A percentile compares a stretch with the other conserved stretches of the same genome.
phyloP scores from a whole-genome alignment of 129 eudicot genomes.

The Mikania micrantha region DNA sequence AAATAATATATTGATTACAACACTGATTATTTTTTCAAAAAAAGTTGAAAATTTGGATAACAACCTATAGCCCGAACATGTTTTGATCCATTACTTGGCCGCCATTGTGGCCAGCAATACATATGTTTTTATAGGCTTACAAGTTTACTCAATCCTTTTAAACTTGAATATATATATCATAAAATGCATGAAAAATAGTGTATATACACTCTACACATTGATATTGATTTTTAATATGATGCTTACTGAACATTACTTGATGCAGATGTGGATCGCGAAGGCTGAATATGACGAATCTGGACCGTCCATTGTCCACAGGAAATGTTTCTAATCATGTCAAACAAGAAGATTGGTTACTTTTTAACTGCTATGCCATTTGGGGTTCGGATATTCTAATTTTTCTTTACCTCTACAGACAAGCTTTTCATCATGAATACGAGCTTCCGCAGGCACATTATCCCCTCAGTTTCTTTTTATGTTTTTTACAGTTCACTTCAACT shows the following conservation, averaged over 20 bases:
- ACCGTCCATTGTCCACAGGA: conserved; percentile 46
- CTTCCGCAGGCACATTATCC: conserved; percentile 10
- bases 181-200: neutral
- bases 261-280: conserved; percentile 31
- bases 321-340: conserved; percentile 28
- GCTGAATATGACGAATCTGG: conserved; percentile 50
- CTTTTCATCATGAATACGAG: conserved; percentile 8
- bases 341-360: conserved; percentile 2
- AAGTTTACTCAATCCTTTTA: neutral
- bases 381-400: conserved; percentile 4
- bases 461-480: neutral
- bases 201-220: neutral
- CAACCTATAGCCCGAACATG: neutral
- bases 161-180: neutral
- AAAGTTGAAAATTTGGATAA: neutral
- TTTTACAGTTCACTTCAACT: conserved; percentile 4
- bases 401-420: neutral
- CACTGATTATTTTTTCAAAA: neutral
- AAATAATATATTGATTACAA: neutral
- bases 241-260: neutral
- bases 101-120: conserved; percentile 29
- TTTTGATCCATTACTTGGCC: neutral
- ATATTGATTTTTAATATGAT: neutral
- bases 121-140: too few relatives aligned
- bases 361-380: conserved; percentile 7